A percentile compares a stretch with the other conserved stretches of the same genome.
Evolutionary conservation across 1,139 yeast genomes (phyloP).

Genomic region (Blastobotrys serpentis): DNA sequence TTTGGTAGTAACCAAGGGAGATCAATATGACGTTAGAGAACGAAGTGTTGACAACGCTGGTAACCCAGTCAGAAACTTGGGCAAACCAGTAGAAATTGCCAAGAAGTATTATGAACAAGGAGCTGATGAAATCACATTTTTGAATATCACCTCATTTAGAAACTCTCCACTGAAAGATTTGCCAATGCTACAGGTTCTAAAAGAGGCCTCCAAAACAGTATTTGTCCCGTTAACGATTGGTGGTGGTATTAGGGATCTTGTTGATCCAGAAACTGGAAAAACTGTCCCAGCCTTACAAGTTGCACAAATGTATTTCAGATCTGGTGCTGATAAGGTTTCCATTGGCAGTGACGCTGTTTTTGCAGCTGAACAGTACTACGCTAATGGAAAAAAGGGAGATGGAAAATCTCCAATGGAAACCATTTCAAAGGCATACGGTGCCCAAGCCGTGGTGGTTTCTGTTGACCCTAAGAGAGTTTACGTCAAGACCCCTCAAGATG

Average conservation of each 20-base stretch:
- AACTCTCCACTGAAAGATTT: slow-evolving; percentile 88
- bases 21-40: slow-evolving; percentile 94
- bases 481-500: slow-evolving; percentile 57
- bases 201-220: slow-evolving; percentile 78
- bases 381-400: slow-evolving; percentile 52
- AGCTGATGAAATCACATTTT: slow-evolving; percentile 93
- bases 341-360: slow-evolving; percentile 96
- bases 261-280: slow-evolving; percentile 73
- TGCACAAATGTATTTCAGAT: slow-evolving; percentile 84
- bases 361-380: slow-evolving; percentile 81
- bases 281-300: slow-evolving; percentile 80
- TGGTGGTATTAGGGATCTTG: slow-evolving; percentile 90
- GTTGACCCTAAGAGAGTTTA: slow-evolving; percentile 92
- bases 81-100: slow-evolving; percentile 94
- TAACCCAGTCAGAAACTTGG: slow-evolving; percentile 75
- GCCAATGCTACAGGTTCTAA: slow-evolving; percentile 90
- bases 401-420: slow-evolving; percentile 89
- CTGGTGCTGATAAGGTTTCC: slow-evolving; percentile 97
- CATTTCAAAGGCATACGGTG: slow-evolving; percentile 87
- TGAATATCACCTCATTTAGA: slow-evolving; percentile 92
- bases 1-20: slow-evolving; percentile 95
- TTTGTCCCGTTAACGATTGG: slow-evolving; percentile 97
- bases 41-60: slow-evolving; percentile 47
- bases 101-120: slow-evolving; percentile 87
- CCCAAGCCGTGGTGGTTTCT: slow-evolving; percentile 94